Evolutionary conservation across 306 rosid genomes (phyloP).

Genomic region (Trifolium fragiferum): DNA sequence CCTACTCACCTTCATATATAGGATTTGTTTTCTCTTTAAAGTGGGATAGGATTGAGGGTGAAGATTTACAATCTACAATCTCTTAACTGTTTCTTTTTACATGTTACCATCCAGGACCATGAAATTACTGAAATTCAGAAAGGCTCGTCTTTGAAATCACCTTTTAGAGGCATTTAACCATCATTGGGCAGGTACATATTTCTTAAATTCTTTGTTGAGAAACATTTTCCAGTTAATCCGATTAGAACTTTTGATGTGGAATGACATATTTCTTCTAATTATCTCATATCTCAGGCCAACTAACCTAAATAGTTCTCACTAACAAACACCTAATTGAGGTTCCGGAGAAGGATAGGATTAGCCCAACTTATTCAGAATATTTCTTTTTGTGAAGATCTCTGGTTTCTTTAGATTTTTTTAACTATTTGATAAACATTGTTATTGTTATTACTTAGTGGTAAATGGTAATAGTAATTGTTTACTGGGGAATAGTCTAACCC

Average conservation of each 20-base stretch:
- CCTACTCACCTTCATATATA: background rate
- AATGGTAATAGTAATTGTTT: background rate
- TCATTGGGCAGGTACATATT: slow-evolving; percentile 27
- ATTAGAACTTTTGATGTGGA: slow-evolving; percentile 15
- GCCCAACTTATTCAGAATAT: background rate
- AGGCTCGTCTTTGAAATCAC: slow-evolving; percentile 38
- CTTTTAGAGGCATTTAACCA: slow-evolving; percentile 49
- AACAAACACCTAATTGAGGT: background rate
- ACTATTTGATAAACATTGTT: background rate
- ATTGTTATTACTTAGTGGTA: background rate
- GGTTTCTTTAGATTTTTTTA: background rate
- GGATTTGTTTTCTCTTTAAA: slow-evolving; percentile 10
- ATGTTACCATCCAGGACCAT: slow-evolving; percentile 55
- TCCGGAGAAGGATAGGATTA: background rate
- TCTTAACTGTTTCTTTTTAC: slow-evolving; percentile 25
- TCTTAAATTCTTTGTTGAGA: background rate
- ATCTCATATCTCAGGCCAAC: background rate
- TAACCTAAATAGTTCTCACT: background rate
- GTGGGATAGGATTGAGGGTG: slow-evolving; percentile 13
- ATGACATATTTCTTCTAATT: background rate
- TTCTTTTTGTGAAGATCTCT: background rate
- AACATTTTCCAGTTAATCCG: background rate
- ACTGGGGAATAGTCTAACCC: background rate
- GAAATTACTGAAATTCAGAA: slow-evolving; percentile 59
- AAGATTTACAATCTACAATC: background rate